phyloP scores from a whole-genome alignment of 2,329 filamentous ascomycete genomes.

The Aureobasidium sp. region DNA sequence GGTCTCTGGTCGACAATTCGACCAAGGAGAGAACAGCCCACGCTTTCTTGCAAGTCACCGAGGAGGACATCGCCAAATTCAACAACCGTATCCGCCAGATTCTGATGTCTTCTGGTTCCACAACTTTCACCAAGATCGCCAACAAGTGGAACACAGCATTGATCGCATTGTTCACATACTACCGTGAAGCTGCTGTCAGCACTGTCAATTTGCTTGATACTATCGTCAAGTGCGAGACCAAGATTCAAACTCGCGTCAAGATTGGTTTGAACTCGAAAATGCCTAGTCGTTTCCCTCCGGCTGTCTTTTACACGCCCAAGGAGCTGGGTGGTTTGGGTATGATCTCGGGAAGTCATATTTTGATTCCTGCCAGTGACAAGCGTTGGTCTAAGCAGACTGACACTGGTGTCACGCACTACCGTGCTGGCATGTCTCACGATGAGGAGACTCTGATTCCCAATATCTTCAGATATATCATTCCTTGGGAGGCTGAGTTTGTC shows the following conservation, averaged over 20 bases:
- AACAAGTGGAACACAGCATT: conserved; percentile 99
- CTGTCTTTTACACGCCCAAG: conserved; percentile 98
- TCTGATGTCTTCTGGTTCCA: conserved; percentile 98
- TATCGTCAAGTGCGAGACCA: conserved; percentile 98
- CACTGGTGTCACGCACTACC: conserved; percentile 92
- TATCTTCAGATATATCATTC: conserved; percentile 98
- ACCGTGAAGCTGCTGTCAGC: conserved; percentile 92
- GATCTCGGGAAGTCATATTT: conserved; percentile 97
- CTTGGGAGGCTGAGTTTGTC: conserved; percentile 98
- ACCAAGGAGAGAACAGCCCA: conserved; percentile 96
- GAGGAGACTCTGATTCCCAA: conserved; percentile 97
- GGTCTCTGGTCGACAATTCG: conserved; percentile 93
- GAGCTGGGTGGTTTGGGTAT: conserved; percentile 94
- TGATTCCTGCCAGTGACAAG: conserved; percentile 96
- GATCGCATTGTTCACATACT: conserved; percentile 97
- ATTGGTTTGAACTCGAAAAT: conserved; percentile 97
- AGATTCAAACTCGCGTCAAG: conserved; percentile 98
- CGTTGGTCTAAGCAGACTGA: conserved; percentile 98
- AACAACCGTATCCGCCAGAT: conserved; percentile 98
- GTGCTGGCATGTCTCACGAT: conserved; percentile 95
- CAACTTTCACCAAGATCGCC: conserved; percentile 98
- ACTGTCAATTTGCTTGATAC: conserved; percentile 91
- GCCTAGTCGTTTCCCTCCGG: conserved; percentile 96
- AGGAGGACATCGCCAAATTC: conserved; percentile 97
- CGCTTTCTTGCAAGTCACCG: conserved; percentile 94